A percentile compares a stretch with the other conserved stretches of the same genome.
phyloP scores from a whole-genome alignment of 352 stramenopile species.

The Pythium dissotocum region DNA sequence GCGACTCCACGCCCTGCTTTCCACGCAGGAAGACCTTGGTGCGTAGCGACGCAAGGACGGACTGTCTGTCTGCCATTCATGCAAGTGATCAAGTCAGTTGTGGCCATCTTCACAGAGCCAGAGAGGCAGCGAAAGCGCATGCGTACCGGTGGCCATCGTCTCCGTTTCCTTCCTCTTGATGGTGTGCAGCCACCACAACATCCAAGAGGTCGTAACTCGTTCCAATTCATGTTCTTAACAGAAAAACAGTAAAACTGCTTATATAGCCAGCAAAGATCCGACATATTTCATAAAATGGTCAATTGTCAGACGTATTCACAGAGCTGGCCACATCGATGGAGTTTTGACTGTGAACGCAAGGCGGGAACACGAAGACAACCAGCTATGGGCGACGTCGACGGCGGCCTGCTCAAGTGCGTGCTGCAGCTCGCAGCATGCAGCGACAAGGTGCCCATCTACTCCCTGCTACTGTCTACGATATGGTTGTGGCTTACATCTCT shows the following conservation, averaged over 20 bases:
- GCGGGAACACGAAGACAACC: not conserved
- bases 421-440: constrained; percentile 72
- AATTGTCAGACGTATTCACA: too few species aligned
- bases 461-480: not conserved
- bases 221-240: constrained; percentile 4
- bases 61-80: constrained; percentile 22
- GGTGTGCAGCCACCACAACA: constrained; percentile 19
- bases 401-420: constrained; percentile 72
- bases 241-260: not conserved
- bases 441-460: constrained; percentile 50
- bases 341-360: not conserved
- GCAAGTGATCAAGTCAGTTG: not conserved
- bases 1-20: constrained; percentile 69
- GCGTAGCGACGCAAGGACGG: constrained; percentile 34
- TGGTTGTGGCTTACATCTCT: not conserved
- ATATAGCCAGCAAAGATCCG: not conserved
- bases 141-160: constrained; percentile 13
- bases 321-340: too few species aligned
- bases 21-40: constrained; percentile 88
- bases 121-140: not conserved
- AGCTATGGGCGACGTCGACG: constrained; percentile 52
- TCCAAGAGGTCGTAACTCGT: not conserved
- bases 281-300: too few species aligned
- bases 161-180: constrained; percentile 1
- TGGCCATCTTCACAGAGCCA: not conserved